Base-by-base conservation (phyloP, 1,284 basidiomycete species). In the Malassezia yamatoensis region DNA sequence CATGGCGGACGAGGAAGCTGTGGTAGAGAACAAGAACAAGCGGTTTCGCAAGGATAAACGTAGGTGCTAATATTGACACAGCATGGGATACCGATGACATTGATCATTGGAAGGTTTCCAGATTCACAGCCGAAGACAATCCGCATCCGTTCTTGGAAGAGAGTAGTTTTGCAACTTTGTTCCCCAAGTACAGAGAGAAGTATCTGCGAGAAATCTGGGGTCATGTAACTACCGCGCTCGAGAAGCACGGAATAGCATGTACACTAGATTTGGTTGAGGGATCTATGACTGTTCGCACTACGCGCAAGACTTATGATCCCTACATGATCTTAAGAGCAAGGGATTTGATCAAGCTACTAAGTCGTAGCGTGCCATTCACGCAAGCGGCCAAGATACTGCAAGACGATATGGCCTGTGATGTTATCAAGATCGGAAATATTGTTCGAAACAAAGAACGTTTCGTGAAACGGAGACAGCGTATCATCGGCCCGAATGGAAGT, bases 171-270 rank as follows among this genome's bases (percentile, higher is more conserved):
- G 91, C 94, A 3, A 94, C 94, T 0, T 83, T 99, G 8, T 99
- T 99, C 76, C 94, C 94, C 32, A 98, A 96, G 77, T 98, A 98
- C 75, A 83, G 94, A 55, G 93, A 99, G 81, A 89, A 87, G 65
- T 96, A 98, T 72, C 79, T 99, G 47, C 83, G 90, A 52, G 88
- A 94, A 76, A 85, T 88, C 50, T 99, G 94, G 93, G 85, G 85
- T 62, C 85, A 86, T 9, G 87, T 96, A n/a, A 94, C 90, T 0
- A 81, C 82, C 49, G 83, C 88, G 5, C 77, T 98, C 42, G 90
- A 96, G 45, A 71, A 83, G 16, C 83, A 90, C 76, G 90, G 88
- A 11, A 79, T 98, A 39, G 82, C 85, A 18, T 96, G 91, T 70
- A 90, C 88, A 29, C 83, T 99, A 29, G 91, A 98, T 78, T 79